These are phyloP conservation scores for Leucaena leucocephala DNA, from an alignment of 306 rosid genomes.

Conservation along the genomic window DNA sequence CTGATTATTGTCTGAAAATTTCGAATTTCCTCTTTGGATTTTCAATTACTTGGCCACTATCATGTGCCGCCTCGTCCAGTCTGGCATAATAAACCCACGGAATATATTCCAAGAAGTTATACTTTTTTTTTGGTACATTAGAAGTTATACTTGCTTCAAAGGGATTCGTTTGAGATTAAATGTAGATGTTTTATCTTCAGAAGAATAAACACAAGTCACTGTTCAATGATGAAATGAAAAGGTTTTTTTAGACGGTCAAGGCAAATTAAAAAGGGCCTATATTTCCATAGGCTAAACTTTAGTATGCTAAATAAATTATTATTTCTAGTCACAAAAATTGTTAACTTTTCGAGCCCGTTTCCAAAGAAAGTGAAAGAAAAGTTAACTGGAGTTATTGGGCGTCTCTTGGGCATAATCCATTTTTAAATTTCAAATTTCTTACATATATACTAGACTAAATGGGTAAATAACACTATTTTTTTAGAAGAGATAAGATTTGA, in stretches of 20 bases:
- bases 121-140: no score
- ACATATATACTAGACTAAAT: not conserved
- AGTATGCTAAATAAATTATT: not conserved
- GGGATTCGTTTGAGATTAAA: not conserved
- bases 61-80: not conserved
- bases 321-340: not conserved
- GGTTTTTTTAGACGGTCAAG: not conserved
- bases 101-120: not conserved
- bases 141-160: not conserved
- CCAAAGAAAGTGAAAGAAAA: not conserved
- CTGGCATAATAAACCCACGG: not conserved
- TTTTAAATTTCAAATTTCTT: constrained; percentile 11
- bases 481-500: not conserved
- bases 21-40: not conserved
- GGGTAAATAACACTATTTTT: not conserved
- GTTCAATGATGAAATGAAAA: not conserved
- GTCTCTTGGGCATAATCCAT: not conserved
- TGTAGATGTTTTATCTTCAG: not conserved
- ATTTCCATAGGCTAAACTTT: not conserved
- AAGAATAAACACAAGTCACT: no score
- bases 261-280: not conserved
- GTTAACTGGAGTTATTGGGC: not conserved
- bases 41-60: not conserved
- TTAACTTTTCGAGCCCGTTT: no score
- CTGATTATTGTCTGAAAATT: constrained; percentile 25